Conservation (phyloP, 2,329 filamentous ascomycete species). For the Trichoderma asperellum region DNA sequence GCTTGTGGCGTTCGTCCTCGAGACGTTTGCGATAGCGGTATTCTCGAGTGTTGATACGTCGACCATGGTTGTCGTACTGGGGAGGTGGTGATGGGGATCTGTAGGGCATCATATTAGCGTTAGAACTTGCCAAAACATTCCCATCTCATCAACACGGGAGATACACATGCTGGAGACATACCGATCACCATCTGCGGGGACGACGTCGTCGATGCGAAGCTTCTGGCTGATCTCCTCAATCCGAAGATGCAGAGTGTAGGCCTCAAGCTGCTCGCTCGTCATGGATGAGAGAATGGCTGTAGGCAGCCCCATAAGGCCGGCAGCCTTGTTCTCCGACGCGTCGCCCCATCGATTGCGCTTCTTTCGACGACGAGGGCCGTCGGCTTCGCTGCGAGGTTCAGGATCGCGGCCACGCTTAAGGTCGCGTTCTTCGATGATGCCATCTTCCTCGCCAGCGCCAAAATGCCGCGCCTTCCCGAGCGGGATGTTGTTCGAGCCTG, state of each 20-base stretch:
- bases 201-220: slow-evolving; percentile 97
- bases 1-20: slow-evolving; percentile 97
- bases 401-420: slow-evolving; percentile 92
- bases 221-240: slow-evolving; percentile 99
- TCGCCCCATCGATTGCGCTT: slow-evolving; percentile 99
- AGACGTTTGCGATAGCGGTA: slow-evolving; percentile 97
- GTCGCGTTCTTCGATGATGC: slow-evolving; percentile 49
- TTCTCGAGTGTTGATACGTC: slow-evolving; percentile 98
- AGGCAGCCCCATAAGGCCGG: slow-evolving; percentile 93
- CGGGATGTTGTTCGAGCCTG: slow-evolving; percentile 97
- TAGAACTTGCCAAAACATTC: not conserved
- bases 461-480: slow-evolving; percentile 84
- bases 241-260: slow-evolving; percentile 92
- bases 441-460: slow-evolving; percentile 59
- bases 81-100: slow-evolving; percentile 95
- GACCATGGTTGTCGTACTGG: slow-evolving; percentile 98
- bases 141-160: not conserved
- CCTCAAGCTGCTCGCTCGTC: slow-evolving; percentile 97
- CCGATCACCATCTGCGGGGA: slow-evolving; percentile 95
- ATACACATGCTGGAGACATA: slow-evolving; percentile 51
- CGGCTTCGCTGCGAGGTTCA: slow-evolving; percentile 68
- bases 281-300: slow-evolving; percentile 97
- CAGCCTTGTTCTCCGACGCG: slow-evolving; percentile 96
- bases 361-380: slow-evolving; percentile 88
- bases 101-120: slow-evolving; percentile 34